Conservation (phyloP, 1,284 basidiomycete genomes). For the Athelia sp. region DNA sequence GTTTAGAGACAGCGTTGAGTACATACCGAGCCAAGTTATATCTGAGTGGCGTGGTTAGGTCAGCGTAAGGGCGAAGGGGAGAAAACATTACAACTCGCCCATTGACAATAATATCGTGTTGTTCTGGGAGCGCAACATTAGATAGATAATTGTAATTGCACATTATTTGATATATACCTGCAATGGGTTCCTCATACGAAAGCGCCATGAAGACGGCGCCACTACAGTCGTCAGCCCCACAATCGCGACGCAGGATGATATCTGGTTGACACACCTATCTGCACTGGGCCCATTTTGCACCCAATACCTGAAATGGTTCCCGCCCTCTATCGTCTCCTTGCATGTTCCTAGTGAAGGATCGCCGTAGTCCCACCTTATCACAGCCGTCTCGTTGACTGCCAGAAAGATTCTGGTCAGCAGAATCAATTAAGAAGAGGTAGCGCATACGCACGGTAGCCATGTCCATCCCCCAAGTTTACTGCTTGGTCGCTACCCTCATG, state of each 20-base stretch:
- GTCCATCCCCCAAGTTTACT: slow-evolving; percentile 84
- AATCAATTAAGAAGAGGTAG: not conserved
- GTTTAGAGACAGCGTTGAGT: slow-evolving; percentile 15
- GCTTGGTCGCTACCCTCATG: slow-evolving; percentile 66
- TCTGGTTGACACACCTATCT: slow-evolving; percentile 49
- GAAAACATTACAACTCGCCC: slow-evolving; percentile 44
- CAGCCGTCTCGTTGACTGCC: slow-evolving; percentile 71
- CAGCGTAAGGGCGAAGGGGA: not conserved
- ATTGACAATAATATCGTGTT: slow-evolving; percentile 53
- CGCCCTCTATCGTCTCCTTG: slow-evolving; percentile 82
- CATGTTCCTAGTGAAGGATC: slow-evolving; percentile 77
- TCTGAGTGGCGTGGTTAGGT: slow-evolving; percentile 18
- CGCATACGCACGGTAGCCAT: slow-evolving; percentile 53
- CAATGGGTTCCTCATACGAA: slow-evolving; percentile 69
- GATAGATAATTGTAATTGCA: not conserved
- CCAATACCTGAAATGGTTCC: slow-evolving; percentile 92
- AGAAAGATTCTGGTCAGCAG: not conserved
- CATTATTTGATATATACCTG: slow-evolving; percentile 29
- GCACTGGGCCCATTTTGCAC: slow-evolving; percentile 62
- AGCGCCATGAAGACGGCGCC: slow-evolving; percentile 82
- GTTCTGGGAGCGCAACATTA: slow-evolving; percentile 17
- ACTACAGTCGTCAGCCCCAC: slow-evolving; percentile 23
- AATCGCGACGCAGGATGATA: too few relatives aligned
- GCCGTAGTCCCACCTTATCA: slow-evolving; percentile 78
- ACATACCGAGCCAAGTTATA: slow-evolving; percentile 52